Conservation (phyloP, 257 asterid genomes). For the Lycium barbarum region DNA sequence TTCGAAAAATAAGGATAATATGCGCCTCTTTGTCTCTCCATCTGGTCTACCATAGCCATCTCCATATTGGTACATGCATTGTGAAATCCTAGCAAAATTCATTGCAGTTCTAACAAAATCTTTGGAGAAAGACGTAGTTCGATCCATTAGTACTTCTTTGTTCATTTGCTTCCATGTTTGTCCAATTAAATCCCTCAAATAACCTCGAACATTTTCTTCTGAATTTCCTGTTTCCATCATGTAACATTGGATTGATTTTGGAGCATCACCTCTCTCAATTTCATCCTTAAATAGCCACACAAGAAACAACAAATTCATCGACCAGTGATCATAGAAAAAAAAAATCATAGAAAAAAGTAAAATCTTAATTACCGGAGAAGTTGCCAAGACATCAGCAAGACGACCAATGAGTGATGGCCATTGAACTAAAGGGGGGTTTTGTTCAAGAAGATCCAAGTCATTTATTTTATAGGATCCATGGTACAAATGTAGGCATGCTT, state of each 20-base stretch:
- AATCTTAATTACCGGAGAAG: slow-evolving; percentile 44
- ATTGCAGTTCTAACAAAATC: slow-evolving; percentile 30
- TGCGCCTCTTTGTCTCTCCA: slow-evolving; percentile 27
- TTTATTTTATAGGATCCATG: slow-evolving; percentile 37
- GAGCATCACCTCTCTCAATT: slow-evolving; percentile 39
- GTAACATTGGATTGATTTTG: slow-evolving; percentile 46
- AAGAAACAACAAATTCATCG: not conserved
- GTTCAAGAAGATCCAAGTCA: not conserved
- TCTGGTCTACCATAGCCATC: slow-evolving; percentile 38
- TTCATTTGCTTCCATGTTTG: slow-evolving; percentile 46
- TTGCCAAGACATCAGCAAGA: slow-evolving; percentile 43
- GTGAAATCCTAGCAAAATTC: slow-evolving; percentile 36
- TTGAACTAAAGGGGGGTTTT: not conserved
- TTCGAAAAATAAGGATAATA: slow-evolving; percentile 27
- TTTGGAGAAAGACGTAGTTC: slow-evolving; percentile 6
- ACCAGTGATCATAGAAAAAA: too few relatives aligned
- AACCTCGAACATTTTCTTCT: slow-evolving; percentile 37
- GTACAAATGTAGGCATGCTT: slow-evolving; percentile 44
- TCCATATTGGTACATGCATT: slow-evolving; percentile 44
- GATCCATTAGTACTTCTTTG: slow-evolving; percentile 30
- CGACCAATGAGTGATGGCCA: not conserved
- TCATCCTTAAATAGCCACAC: slow-evolving; percentile 35
- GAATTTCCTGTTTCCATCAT: slow-evolving; percentile 38
- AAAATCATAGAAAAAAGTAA: too few relatives aligned
- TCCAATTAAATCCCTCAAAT: slow-evolving; percentile 29